Percentiles rank a stretch among this genome's conserved stretches.
These are phyloP conservation scores for Xylariaceae sp. DNA, from an alignment of 2,329 filamentous ascomycete species.

Conservation along the genomic window DNA sequence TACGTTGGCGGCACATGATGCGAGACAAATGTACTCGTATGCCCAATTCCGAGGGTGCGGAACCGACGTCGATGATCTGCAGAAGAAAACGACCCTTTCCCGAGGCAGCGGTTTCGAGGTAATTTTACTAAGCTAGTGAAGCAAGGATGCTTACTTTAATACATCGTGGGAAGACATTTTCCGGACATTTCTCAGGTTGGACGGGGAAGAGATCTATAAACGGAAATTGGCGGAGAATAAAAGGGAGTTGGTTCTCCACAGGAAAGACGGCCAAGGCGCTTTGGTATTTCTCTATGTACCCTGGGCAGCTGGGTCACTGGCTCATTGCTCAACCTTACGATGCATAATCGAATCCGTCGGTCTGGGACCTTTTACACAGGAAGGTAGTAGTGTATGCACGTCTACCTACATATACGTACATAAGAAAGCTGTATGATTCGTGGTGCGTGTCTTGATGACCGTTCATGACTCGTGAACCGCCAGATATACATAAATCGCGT, in stretches of 20 bases:
- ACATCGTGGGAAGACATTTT: too few species aligned
- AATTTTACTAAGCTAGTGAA: neutral
- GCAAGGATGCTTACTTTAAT: neutral
- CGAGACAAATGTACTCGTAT: neutral
- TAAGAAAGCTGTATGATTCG: too few species aligned
- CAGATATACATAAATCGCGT: too few species aligned
- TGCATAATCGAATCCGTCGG: neutral
- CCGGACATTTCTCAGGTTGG: neutral
- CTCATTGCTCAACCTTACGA: neutral
- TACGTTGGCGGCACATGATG: neutral
- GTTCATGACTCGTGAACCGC: too few species aligned
- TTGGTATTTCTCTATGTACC: neutral
- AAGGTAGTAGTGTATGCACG: too few species aligned
- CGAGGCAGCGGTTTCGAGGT: neutral
- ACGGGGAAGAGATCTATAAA: neutral
- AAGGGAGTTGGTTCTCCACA: neutral
- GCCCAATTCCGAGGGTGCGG: neutral
- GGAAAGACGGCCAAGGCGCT: neutral
- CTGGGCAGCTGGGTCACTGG: too few species aligned
- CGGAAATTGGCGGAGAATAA: neutral
- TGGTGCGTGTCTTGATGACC: too few species aligned
- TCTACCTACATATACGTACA: too few species aligned
- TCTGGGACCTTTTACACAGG: neutral
- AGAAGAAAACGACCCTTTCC: neutral
- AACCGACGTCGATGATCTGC: neutral